Evolutionary conservation across 2,329 filamentous ascomycete genomes (phyloP), one percentile per base, ranked within the genome.

Genomic region (Talaromyces sp.): DNA sequence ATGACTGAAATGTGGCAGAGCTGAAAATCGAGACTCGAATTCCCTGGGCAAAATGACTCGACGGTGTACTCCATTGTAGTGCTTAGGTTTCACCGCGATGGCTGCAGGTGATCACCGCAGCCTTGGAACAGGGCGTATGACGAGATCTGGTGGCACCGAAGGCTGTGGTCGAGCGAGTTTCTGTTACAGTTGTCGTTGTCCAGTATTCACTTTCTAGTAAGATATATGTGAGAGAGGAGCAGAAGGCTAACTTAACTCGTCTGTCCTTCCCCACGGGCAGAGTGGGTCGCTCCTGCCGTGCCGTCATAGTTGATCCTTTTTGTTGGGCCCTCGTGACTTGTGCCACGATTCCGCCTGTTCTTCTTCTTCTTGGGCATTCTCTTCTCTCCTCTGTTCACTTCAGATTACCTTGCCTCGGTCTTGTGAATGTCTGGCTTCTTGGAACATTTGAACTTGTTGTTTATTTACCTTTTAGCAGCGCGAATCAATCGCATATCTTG

Each of bases 311-410:
- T n/a, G 2, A 47, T 25, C 34, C 40, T 2, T 38, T 17, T 22
- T 40, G 34, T 40, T 58, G 36, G n/a, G 36, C 22, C 56, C 56
- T 45, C 36, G 56, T 59, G 56, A 59, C 56, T 59, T 45, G 49
- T 31, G 49, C 49, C 49, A 19, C 49, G 22, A 45, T 25, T n/a
- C 31, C 34, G 22, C 13, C 22, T 25, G 11, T n/a, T 58, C 8
- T 40, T 25, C 19, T 43, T 25, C 45, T 49, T 17, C 11, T 36
- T 36, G 6, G 7, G 1, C 17, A 17, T 43, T n/a, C 6, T 29
- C 11, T n/a, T 56, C 25, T 29, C 13, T 25, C 15, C 38, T 45
- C 7, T 40, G 2, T n/a, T 40, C 13, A 29, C 2, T 31, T n/a
- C 19, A 6, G 8, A 10, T 2, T 59, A 17, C n/a, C 13, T 27